A percentile compares a stretch with the other conserved stretches of the same genome.
These are phyloP conservation scores for Aureobasidium namibiae DNA, from an alignment of 2,329 filamentous ascomycete genomes.

Conservation along the genomic window DNA sequence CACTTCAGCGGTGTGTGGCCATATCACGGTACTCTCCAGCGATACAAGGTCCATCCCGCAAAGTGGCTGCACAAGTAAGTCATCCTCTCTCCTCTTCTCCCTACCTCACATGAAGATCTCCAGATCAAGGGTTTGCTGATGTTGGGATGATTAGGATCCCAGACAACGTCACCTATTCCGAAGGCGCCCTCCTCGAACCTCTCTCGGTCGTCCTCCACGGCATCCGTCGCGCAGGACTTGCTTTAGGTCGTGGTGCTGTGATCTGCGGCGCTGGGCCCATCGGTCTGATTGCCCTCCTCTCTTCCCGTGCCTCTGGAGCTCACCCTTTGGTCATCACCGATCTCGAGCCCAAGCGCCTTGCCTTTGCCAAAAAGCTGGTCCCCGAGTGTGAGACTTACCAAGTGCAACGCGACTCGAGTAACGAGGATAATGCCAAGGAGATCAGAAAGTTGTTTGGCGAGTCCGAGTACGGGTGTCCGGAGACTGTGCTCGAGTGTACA, in stretches of 20 bases:
- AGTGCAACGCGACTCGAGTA: constrained; percentile 18
- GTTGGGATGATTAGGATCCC: constrained; percentile 49
- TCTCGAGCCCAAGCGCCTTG: constrained; percentile 68
- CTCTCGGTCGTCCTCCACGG: constrained; percentile 41
- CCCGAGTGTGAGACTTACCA: constrained; percentile 22
- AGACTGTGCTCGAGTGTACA: constrained; percentile 27
- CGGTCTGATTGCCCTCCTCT: constrained; percentile 50
- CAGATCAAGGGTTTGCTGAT: no score
- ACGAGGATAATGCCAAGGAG: constrained; percentile 20
- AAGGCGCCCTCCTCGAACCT: constrained; percentile 78
- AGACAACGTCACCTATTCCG: constrained; percentile 63
- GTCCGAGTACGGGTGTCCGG: constrained; percentile 17
- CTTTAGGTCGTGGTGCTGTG: constrained; percentile 32
- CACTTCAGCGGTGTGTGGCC: constrained; percentile 85
- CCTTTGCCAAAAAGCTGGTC: constrained; percentile 65
- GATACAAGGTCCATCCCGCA: constrained; percentile 72
- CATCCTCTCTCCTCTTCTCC: constrained; percentile 35
- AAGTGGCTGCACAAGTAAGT: constrained; percentile 77
- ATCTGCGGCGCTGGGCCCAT: constrained; percentile 58
- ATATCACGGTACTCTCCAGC: constrained; percentile 75
- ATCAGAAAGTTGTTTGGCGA: constrained; percentile 21
- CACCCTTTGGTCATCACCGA: constrained; percentile 75
- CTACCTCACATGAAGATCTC: no score
- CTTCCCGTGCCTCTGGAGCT: constrained; percentile 57
- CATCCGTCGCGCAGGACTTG: constrained; percentile 28